Base-by-base conservation (phyloP, 108 stramenopile species). In the Conticribra guillardii region DNA sequence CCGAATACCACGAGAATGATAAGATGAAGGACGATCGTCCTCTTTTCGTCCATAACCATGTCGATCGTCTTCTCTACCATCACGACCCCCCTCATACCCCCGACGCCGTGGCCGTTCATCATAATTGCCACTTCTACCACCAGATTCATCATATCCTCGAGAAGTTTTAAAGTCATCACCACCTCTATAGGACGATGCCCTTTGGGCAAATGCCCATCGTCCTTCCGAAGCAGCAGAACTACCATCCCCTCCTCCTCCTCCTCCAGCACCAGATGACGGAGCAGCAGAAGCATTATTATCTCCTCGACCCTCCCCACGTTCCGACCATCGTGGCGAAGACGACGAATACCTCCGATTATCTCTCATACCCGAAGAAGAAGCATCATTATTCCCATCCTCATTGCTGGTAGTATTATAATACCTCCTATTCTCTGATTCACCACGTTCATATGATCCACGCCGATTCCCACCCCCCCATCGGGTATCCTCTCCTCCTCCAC, bases 121-220 rank as follows among this genome's bases (percentile, higher is more conserved):
- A 51, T n/a, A 21, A 51, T 51, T 22, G 8, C 16, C 50, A 11
- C n/a, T 51, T n/a, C 17, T 18, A 21, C 50, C 19, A 51, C n/a
- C n/a, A 19, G 50, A 51, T 22, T n/a, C 50, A 51, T 51, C 19
- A 22, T 51, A 22, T 51, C 21, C 50, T 22, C 21, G 4, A 44
- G 11, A 11, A 15, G 44, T 15, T n/a, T 22, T n/a, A 21, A 4
- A 22, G 4, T 51, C 50, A n/a, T 21, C 50, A n/a, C 21, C n/a
- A 9, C 21, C 19, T 21, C 19, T 4, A 51, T n/a, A 51, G 50
- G 50, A n/a, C 8, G 50, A 21, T 44, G 44, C 44, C 50, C 50
- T 51, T 15, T 51, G 50, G 4, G 50, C 50, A 51, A 51, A 51
- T 51, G 50, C 50, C 50, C 50, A 51, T 51, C 50, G 50, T n/a